These are phyloP conservation scores for Pleomassaria siparia DNA, from an alignment of 2,329 filamentous ascomycete genomes.

Conservation along the genomic window DNA sequence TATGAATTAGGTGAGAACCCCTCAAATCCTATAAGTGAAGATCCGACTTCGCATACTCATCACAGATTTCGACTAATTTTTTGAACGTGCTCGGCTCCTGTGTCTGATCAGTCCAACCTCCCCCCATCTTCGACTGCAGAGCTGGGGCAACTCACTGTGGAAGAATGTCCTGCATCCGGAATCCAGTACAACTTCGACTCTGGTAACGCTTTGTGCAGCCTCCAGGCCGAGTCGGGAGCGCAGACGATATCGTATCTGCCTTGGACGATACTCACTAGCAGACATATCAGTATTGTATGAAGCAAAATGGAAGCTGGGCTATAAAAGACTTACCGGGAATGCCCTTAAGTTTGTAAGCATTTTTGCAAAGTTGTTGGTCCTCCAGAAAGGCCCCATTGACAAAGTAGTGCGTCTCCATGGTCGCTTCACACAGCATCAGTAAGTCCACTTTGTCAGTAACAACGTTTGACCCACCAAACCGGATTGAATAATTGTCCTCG, in stretches of 20 bases:
- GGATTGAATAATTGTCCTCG: slow-evolving; percentile 19
- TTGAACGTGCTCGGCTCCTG: slow-evolving; percentile 29
- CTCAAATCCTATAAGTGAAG: not conserved
- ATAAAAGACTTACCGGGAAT: slow-evolving; percentile 30
- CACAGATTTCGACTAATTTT: slow-evolving; percentile 25
- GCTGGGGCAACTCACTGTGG: slow-evolving; percentile 15
- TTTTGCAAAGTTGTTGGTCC: slow-evolving; percentile 45
- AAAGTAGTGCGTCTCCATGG: slow-evolving; percentile 49
- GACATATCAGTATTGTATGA: not conserved
- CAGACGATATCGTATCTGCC: slow-evolving; percentile 52
- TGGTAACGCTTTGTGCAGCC: slow-evolving; percentile 45
- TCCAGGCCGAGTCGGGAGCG: slow-evolving; percentile 48
- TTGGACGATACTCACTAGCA: slow-evolving; percentile 44
- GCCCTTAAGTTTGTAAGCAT: slow-evolving; percentile 38
- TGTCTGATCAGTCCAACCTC: slow-evolving; percentile 1
- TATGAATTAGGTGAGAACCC: too few relatives aligned
- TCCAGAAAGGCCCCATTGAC: slow-evolving; percentile 45
- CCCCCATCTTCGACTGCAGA: not conserved
- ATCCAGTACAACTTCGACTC: slow-evolving; percentile 37
- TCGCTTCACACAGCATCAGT: slow-evolving; percentile 38
- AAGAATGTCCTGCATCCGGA: slow-evolving; percentile 38
- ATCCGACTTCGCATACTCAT: slow-evolving; percentile 20
- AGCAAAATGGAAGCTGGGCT: too few relatives aligned
- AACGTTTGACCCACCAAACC: slow-evolving; percentile 10
- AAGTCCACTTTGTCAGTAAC: not conserved